Percentiles rank a stretch among this genome's conserved stretches.
Evolutionary conservation across 2,329 filamentous ascomycete genomes (phyloP).

Genomic region (Xylariaceae sp.): DNA sequence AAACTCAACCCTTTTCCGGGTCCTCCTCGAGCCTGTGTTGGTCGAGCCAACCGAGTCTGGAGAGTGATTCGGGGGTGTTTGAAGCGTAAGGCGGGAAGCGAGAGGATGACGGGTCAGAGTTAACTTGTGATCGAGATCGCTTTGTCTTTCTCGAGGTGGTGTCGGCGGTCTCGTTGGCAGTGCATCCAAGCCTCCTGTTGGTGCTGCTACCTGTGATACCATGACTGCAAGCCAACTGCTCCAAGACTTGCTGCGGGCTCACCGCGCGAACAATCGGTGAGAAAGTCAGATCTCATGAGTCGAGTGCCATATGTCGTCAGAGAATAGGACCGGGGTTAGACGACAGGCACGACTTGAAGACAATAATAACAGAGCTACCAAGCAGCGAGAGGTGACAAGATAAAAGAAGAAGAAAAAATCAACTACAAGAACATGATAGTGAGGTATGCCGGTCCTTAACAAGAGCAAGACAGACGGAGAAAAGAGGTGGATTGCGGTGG

Average conservation of each 20-base stretch:
- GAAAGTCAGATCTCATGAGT: slow-evolving; percentile 30
- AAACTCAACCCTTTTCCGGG: slow-evolving; percentile 63
- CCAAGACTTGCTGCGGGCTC: slow-evolving; percentile 35
- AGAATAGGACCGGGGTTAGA: not conserved
- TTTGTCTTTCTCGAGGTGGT: slow-evolving; percentile 63
- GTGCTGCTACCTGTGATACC: slow-evolving; percentile 45
- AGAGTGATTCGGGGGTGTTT: slow-evolving; percentile 61
- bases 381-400: not conserved
- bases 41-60: slow-evolving; percentile 51
- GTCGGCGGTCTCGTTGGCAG: slow-evolving; percentile 68
- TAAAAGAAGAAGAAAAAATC: not conserved
- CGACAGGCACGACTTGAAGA: no score
- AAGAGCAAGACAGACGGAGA: not conserved
- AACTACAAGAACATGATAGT: not conserved
- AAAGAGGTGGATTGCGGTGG: not conserved
- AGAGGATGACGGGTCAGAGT: slow-evolving; percentile 46
- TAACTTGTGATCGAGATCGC: slow-evolving; percentile 47
- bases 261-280: slow-evolving; percentile 28
- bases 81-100: slow-evolving; percentile 48
- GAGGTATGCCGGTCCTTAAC: not conserved
- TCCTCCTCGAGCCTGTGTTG: slow-evolving; percentile 51
- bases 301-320: slow-evolving; percentile 11
- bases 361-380: not conserved
- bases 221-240: slow-evolving; percentile 43
- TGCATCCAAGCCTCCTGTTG: slow-evolving; percentile 55